Conservation (phyloP, 768 basidiomycete genomes). For the Calocybe cyanea region DNA sequence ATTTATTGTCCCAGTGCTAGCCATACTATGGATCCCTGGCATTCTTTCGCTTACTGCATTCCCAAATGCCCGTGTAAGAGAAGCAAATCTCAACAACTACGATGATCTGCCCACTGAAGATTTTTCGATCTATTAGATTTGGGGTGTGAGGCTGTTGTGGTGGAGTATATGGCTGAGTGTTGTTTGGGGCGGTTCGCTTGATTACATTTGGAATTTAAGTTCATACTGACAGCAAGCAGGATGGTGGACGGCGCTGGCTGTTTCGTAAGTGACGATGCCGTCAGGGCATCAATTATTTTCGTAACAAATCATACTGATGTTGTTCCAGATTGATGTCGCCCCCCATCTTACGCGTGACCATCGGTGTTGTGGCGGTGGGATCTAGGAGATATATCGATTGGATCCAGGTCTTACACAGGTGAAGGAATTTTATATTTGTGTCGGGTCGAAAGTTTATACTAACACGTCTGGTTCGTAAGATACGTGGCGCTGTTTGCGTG, state of each 20-base stretch:
- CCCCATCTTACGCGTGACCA: conserved; percentile 49
- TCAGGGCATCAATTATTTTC: too few relatives aligned
- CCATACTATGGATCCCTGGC: conserved; percentile 67
- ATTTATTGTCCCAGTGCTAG: conserved; percentile 73
- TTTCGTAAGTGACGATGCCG: conserved; percentile 41
- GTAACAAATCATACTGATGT: conserved; percentile 16
- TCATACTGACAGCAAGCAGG: conserved; percentile 30
- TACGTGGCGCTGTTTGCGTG: conserved; percentile 69
- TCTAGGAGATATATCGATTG: conserved; percentile 78
- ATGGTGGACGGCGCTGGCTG: conserved; percentile 76
- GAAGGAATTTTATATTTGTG: conserved; percentile 9
- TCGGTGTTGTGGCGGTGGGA: conserved; percentile 73
- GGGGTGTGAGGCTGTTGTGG: conserved; percentile 60
- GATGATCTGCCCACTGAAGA: background rate
- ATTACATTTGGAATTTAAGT: background rate
- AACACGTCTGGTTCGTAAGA: conserved; percentile 18
- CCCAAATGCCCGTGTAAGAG: conserved; percentile 49
- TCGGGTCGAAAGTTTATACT: background rate
- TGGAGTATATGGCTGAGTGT: conserved; percentile 87
- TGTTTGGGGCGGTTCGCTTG: conserved; percentile 62
- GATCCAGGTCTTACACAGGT: conserved; percentile 63
- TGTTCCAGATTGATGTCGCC: conserved; percentile 45
- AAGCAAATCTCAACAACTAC: conserved; percentile 10
- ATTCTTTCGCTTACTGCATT: conserved; percentile 56
- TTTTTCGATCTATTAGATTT: conserved; percentile 34